Evolutionary conservation across 2,329 filamentous ascomycete species (phyloP).

Genomic region (Botrytis aclada): DNA sequence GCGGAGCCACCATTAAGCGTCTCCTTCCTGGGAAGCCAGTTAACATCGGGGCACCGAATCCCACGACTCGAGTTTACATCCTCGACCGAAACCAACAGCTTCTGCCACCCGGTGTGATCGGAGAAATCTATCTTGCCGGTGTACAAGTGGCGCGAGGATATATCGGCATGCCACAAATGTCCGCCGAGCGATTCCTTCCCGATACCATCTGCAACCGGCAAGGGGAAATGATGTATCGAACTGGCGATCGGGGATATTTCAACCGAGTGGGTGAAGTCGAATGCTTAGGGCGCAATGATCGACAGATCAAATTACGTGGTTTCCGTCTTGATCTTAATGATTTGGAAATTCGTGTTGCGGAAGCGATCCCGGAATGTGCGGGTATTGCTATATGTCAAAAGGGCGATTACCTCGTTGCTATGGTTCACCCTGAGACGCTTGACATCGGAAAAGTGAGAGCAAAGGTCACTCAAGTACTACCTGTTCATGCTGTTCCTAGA

Average conservation of each 20-base stretch:
- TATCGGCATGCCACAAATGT: slow-evolving; percentile 37
- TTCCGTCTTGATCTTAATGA: slow-evolving; percentile 44
- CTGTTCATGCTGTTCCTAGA: slow-evolving; percentile 34
- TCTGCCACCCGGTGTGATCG: slow-evolving; percentile 39
- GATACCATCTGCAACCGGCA: slow-evolving; percentile 33
- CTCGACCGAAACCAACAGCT: slow-evolving; percentile 39
- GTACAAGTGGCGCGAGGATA: slow-evolving; percentile 45
- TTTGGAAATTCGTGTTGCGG: slow-evolving; percentile 37
- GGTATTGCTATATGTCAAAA: slow-evolving; percentile 33
- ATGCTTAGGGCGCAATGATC: slow-evolving; percentile 43
- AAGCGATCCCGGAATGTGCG: slow-evolving; percentile 19
- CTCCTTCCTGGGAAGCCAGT: slow-evolving; percentile 35
- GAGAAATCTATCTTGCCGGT: slow-evolving; percentile 45
- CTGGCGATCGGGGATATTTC: slow-evolving; percentile 44
- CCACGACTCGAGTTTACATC: slow-evolving; percentile 43
- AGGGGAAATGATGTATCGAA: slow-evolving; percentile 41
- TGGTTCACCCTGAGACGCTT: slow-evolving; percentile 31
- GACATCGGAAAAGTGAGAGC: neutral
- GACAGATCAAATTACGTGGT: slow-evolving; percentile 42
- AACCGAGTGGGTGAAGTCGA: slow-evolving; percentile 40
- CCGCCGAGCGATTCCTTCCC: slow-evolving; percentile 36
- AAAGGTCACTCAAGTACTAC: slow-evolving; percentile 24
- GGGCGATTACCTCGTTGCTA: slow-evolving; percentile 35
- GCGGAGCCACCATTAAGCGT: slow-evolving; percentile 39
- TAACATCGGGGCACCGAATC: slow-evolving; percentile 40